Conservation (phyloP, 1,139 yeast genomes). For the Scheffersomyces insectosa region DNA sequence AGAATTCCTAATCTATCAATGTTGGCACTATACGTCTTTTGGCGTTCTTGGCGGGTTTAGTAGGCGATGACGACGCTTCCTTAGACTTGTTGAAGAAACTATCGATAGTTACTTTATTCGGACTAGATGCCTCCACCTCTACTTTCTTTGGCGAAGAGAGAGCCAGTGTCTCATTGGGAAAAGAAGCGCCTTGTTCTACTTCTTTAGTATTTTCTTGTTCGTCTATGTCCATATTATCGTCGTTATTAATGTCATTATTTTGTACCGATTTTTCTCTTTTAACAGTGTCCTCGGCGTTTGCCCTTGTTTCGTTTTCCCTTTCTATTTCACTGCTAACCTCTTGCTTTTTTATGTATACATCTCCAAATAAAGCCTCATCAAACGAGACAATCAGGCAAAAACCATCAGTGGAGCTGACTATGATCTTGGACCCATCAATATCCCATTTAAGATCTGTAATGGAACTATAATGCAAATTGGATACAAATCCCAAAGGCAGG, state of each 20-base stretch:
- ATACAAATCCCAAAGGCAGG: slow-evolving; percentile 70
- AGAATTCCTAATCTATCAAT: neutral
- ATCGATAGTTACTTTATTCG: neutral
- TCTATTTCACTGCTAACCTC: neutral
- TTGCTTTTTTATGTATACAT: slow-evolving; percentile 8
- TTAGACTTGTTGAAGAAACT: neutral
- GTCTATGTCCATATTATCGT: too few relatives aligned
- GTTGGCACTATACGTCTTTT: slow-evolving; percentile 1
- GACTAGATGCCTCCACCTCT: too few relatives aligned
- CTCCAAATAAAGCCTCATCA: slow-evolving; percentile 55
- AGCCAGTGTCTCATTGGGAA: too few relatives aligned
- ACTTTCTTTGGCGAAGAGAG: too few relatives aligned
- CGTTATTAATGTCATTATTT: too few relatives aligned
- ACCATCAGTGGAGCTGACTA: slow-evolving; percentile 92
- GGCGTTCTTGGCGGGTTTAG: neutral
- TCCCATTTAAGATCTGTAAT: slow-evolving; percentile 90
- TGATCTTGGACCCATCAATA: slow-evolving; percentile 65
- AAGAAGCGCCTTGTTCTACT: too few relatives aligned
- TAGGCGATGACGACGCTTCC: neutral
- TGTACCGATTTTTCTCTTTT: too few relatives aligned
- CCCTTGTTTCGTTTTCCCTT: too few relatives aligned
- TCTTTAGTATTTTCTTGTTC: too few relatives aligned
- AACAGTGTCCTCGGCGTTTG: too few relatives aligned
- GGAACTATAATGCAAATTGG: slow-evolving; percentile 84
- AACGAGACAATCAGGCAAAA: slow-evolving; percentile 73